Base-by-base conservation (phyloP, 192 early-diverging fungal genomes). In the Pilobolus umbonatus region DNA sequence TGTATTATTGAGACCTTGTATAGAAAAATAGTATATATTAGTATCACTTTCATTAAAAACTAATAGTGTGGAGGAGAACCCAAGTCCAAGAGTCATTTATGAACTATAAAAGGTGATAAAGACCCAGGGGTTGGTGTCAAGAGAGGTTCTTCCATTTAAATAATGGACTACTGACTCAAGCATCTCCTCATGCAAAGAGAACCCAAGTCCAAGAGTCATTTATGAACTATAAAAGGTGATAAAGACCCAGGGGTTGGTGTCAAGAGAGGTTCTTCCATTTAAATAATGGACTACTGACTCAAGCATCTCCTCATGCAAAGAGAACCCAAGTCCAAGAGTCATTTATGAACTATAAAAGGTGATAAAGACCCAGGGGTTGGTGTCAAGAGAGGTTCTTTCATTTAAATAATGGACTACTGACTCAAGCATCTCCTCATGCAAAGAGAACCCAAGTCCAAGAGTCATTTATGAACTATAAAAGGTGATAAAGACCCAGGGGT, bases 371-470 rank as follows among this genome's bases (percentile, higher is more conserved):
- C 49, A 51, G n/a, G 49, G 49, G 30, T 51, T 34, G 49, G 49
- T 51, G 49, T 51, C 49, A 7, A 51, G 31, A 51, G 49, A 34
- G 49, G 49, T 51, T 51, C 49, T 4, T 51, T 31, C 49, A 51
- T 21, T 22, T 5, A 22, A 24, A 24, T 42, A 51, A 51, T 51
- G 49, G 49, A 32, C 30, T 51, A 51, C 49, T 51, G 49, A 51
- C 49, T 51, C 49, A 51, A 51, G 49, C 49, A 51, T 51, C 44
- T n/a, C n/a, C n/a, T n/a, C n/a, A n/a, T n/a, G 36, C 1, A 38
- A 38, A 38, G 48, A 50, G 49, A 51, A 51, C 49, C 49, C 49
- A 51, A 51, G 49, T 35, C 30, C 49, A 51, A 34, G 49, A 21
- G 30, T 26, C 30, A 34, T 34, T 51, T 34, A 35, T 30, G 46